A percentile compares a stretch with the other conserved stretches of the same genome.
Conservation (phyloP, 1,139 yeast genomes). For the Yamadazyma buinensis region DNA sequence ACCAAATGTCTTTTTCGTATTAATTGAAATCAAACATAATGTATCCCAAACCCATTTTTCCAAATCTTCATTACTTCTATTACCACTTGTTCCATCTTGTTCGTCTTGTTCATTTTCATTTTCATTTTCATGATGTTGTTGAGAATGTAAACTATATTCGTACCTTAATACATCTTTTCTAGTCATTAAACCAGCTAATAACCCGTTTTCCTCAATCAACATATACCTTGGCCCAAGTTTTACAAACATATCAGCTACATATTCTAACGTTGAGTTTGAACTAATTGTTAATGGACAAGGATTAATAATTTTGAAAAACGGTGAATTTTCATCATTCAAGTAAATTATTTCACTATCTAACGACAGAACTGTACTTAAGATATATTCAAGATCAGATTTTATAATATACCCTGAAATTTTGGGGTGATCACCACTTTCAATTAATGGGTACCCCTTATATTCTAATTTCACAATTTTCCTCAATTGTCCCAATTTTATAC, state of each 20-base stretch:
- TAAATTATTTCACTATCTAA: slow-evolving; percentile 18
- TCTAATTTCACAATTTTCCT: slow-evolving; percentile 33
- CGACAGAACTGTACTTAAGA: slow-evolving; percentile 16
- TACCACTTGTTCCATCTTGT: no score
- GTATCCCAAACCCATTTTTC: slow-evolving; percentile 39
- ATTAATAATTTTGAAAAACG: slow-evolving; percentile 41
- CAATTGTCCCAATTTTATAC: slow-evolving; percentile 33
- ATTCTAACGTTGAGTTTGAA: slow-evolving; percentile 54
- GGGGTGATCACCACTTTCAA: slow-evolving; percentile 28
- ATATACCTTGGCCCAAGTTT: slow-evolving; percentile 79
- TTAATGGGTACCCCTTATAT: slow-evolving; percentile 57
- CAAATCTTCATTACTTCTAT: slow-evolving; percentile 19
- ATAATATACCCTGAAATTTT: slow-evolving; percentile 34
- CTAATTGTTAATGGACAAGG: slow-evolving; percentile 62
- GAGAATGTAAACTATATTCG: slow-evolving; percentile 34
- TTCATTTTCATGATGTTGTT: slow-evolving; percentile 13
- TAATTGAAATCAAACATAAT: slow-evolving; percentile 21
- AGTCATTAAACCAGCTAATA: slow-evolving; percentile 57
- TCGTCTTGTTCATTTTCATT: no score
- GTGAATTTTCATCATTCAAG: slow-evolving; percentile 11
- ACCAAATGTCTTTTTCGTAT: slow-evolving; percentile 24
- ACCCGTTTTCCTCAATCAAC: slow-evolving; percentile 56
- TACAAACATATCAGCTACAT: slow-evolving; percentile 64
- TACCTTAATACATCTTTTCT: slow-evolving; percentile 65
- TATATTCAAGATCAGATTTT: slow-evolving; percentile 28